Evolutionary conservation across 345 rosid genomes (phyloP).

Genomic region (Hirschfeldia incana): DNA sequence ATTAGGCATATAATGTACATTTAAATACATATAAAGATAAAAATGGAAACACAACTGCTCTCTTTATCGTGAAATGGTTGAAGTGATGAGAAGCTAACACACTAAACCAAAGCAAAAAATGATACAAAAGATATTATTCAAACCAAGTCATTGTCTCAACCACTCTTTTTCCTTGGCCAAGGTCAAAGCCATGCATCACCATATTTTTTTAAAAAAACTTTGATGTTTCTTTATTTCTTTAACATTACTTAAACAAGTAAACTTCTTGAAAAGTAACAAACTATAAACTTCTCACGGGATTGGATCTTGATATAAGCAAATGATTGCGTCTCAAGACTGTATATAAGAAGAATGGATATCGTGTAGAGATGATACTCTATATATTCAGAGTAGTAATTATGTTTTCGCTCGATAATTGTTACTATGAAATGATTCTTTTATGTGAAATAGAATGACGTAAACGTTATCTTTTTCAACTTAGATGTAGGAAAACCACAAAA

Average conservation of each 20-base stretch:
- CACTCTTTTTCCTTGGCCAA: constrained; percentile 32
- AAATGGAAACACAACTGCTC: constrained; percentile 40
- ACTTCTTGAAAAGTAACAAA: neutral
- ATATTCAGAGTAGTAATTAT: constrained; percentile 21
- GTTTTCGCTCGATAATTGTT: neutral
- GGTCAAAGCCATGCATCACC: constrained; percentile 42
- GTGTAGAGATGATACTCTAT: constrained; percentile 20
- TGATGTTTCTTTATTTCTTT: neutral
- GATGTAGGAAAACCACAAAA: neutral
- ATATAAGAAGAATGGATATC: neutral
- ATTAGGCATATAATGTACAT: neutral
- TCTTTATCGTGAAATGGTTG: constrained; percentile 31
- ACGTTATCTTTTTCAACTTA: neutral
- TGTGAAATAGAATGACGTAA: neutral
- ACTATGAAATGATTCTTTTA: neutral
- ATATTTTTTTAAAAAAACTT: neutral
- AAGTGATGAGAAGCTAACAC: constrained; percentile 42
- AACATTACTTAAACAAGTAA: constrained; percentile 5
- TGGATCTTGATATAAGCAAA: neutral
- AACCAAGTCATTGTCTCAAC: constrained; percentile 41
- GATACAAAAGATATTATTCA: constrained; percentile 6
- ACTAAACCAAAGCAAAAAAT: constrained; percentile 20
- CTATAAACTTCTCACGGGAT: neutral
- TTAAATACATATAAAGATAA: neutral
- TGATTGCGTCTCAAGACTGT: neutral